Percentiles rank a stretch among this genome's conserved stretches.
phyloP scores from a whole-genome alignment of 2,329 filamentous ascomycete species.

The Aspergillus quadrilineatus region DNA sequence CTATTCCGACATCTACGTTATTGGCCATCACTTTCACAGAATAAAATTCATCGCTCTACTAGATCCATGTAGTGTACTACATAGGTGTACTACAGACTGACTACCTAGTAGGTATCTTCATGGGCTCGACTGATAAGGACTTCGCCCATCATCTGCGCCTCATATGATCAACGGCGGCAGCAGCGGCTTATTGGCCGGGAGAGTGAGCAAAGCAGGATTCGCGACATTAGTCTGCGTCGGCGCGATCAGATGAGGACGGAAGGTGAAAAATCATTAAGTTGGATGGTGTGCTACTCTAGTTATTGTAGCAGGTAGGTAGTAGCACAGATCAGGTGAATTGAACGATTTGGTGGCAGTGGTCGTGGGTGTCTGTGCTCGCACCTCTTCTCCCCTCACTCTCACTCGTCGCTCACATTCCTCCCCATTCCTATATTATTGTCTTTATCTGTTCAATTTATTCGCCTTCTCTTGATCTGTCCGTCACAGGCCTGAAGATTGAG shows the following conservation, averaged over 20 bases:
- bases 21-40: no score
- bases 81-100: no score
- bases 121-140: background rate
- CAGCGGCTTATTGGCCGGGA: slow-evolving; percentile 7
- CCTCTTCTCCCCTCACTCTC: background rate
- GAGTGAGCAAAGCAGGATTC: slow-evolving; percentile 5
- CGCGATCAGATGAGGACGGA: background rate
- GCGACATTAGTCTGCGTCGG: background rate
- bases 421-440: background rate
- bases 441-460: background rate
- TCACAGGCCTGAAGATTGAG: background rate
- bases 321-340: background rate
- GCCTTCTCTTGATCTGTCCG: background rate
- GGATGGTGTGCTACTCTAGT: background rate
- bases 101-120: background rate
- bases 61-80: no score
- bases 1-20: background rate
- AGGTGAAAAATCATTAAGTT: background rate
- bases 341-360: no score
- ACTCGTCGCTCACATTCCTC: background rate
- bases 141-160: background rate
- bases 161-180: slow-evolving; percentile 7
- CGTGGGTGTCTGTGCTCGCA: background rate
- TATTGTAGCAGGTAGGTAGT: background rate
- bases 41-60: no score